Base-by-base conservation (phyloP, 768 basidiomycete species). In the Tylopilus intermedius region DNA sequence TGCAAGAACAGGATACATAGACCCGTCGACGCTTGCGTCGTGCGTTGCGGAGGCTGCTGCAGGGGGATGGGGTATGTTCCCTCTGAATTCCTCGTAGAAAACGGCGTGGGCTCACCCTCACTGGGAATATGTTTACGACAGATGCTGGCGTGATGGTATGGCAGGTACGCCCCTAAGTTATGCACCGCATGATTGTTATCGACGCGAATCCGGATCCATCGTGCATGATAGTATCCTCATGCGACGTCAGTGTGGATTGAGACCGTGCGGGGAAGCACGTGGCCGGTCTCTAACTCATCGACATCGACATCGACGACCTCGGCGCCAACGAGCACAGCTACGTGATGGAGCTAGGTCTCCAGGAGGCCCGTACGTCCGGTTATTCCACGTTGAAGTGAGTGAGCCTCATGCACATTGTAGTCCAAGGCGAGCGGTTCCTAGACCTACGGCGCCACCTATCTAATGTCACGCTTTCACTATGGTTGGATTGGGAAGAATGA, bases 1-100 rank as follows among this genome's bases (percentile, higher is more conserved):
- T 27, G 78, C 79, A 1, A 71, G 47, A 45, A 79, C 72, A 29
- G 77, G 84, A 8, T 88, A 78, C 68, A 82, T 90, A 59, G 71
- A 69, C 33, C 73, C 84, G 1, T 66, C 74, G 2, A 78, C 77
- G 13, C 72, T 90, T n/a, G 77, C 82, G 0, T 65, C 67, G 2
- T 90, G 89, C 62, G 70, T 89, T 27, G 60, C 74, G 15, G 72
- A 82, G 66, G 88, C 83, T 0, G 78, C 81, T 57, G 61, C 58
- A n/a, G 51, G 76, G 53, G 87, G 85, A 15, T 37, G 35, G 88
- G 77, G 83, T 83, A 55, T 68, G 84, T 72, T 5, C 26, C 24
- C 24, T 2, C 11, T 39, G 21, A 18, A n/a, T 51, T 27, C 26
- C 18, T 6, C 38, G 35, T 15, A 7, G 14, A 29, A 5, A 26